Base-by-base conservation (phyloP, 345 rosid species). In the Euphorbia lathyris region DNA sequence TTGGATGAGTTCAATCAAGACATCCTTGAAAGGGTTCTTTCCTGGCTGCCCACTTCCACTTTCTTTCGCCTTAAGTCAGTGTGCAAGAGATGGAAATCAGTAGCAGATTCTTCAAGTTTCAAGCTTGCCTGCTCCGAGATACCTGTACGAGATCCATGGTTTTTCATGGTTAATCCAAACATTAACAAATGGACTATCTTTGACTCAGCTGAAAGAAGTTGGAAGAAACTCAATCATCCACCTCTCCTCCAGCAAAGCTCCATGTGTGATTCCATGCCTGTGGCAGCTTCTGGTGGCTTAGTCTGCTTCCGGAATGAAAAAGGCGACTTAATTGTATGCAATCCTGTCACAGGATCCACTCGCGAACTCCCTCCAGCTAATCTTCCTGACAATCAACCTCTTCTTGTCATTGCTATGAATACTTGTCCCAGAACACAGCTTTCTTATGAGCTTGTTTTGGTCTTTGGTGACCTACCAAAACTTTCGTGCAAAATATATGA, bases 51-150 rank as follows among this genome's bases (percentile, higher is more conserved):
- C 17, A 74, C 97, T 25, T 85, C 97, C 4, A 58, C 81, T 20
- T 89, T 86, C 77, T 84, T 84, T 79, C 88, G 93, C 53, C 61
- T 84, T 65, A 68, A 65, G 67, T 90, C 93, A 3, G 96, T 93
- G 65, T 88, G 91, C 96, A 90, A 87, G 87, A 82, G 98, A 77
- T 93, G 97, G 97, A 88, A 83, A 77, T 80, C 87, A 10, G 80
- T 76, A 59, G 71, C 88, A 50, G 61, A 74, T 66, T 93, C 98
- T 2, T 63, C 80, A 52, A 87, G 93, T 77, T 93, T 93, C 84
- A 87, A 80, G 76, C 83, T 87, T 27, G 91, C 98, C 32, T 93
- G 98, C 85, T 84, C 91, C 0, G 81, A 76, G 32, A 64, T 93
- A 78, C 88, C 83, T 66, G 63, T 81, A 59, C 77, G 98, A 72